These are phyloP conservation scores for Starmerella asiatica DNA, from an alignment of 805 yeast species.

Conservation along the genomic window DNA sequence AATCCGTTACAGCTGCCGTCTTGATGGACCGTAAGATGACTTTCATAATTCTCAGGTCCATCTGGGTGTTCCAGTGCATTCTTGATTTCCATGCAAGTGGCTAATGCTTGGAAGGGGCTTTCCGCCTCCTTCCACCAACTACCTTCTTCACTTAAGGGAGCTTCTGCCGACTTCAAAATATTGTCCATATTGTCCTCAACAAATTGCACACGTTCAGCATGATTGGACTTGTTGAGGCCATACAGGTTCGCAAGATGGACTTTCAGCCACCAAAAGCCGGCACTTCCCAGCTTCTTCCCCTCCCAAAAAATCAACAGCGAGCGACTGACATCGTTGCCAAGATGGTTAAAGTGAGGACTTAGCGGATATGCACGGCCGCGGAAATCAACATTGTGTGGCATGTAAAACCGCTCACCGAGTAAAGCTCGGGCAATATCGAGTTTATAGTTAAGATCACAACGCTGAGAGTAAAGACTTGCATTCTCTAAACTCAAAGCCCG, in stretches of 20 bases:
- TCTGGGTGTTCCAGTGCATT: slow-evolving; percentile 38
- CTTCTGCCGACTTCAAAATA: slow-evolving; percentile 33
- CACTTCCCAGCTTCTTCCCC: slow-evolving; percentile 39
- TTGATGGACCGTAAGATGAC: slow-evolving; percentile 47
- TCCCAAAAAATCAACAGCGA: slow-evolving; percentile 48
- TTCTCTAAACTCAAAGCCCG: slow-evolving; percentile 46
- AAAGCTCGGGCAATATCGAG: slow-evolving; percentile 91
- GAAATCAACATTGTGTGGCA: slow-evolving; percentile 53
- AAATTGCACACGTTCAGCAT: slow-evolving; percentile 38
- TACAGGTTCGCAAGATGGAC: slow-evolving; percentile 47
- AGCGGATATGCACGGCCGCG: slow-evolving; percentile 55
- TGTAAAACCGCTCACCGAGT: slow-evolving; percentile 46
- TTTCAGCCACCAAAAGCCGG: slow-evolving; percentile 47
- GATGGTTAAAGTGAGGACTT: slow-evolving; percentile 49
- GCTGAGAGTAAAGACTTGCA: slow-evolving; percentile 60
- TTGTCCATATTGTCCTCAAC: slow-evolving; percentile 36
- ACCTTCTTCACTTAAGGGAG: slow-evolving; percentile 32
- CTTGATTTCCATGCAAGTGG: slow-evolving; percentile 41
- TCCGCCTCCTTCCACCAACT: slow-evolving; percentile 49
- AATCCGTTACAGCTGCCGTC: slow-evolving; percentile 59
- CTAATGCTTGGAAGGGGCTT: slow-evolving; percentile 50
- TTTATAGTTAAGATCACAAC: slow-evolving; percentile 90
- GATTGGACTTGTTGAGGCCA: slow-evolving; percentile 44
- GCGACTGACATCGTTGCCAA: slow-evolving; percentile 49
- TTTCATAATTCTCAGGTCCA: slow-evolving; percentile 35